Evolutionary conservation across 106 monocot genomes (phyloP).

Genomic region (Alisma plantagoaquatica): DNA sequence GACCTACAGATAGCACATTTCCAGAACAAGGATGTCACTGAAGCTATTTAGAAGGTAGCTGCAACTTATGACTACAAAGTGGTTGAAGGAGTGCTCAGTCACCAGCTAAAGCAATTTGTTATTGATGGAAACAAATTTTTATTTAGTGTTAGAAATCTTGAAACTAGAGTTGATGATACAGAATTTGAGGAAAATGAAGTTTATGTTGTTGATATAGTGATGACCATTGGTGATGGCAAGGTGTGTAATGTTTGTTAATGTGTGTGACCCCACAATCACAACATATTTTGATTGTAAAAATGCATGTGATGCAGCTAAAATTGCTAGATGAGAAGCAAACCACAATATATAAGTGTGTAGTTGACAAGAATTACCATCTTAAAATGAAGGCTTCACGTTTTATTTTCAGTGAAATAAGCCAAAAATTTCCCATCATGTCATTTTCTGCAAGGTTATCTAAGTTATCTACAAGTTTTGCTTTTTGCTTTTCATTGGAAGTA

Average conservation of each 20-base stretch:
- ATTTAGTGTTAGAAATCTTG: conserved; percentile 68
- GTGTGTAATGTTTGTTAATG: no score
- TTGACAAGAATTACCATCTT: conserved; percentile 84
- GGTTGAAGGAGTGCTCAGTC: conserved; percentile 93
- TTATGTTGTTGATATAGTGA: conserved; percentile 90
- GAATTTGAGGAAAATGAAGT: conserved; percentile 99
- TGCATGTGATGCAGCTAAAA: conserved; percentile 40
- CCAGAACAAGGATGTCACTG: conserved; percentile 92
- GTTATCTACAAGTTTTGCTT: neutral
- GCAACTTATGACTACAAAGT: conserved; percentile 98
- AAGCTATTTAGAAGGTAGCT: conserved; percentile 95
- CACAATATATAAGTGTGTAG: conserved; percentile 90
- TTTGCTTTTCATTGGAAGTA: neutral
- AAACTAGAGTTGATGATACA: conserved; percentile 83
- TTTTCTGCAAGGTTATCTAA: conserved; percentile 67
- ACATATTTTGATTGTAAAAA: no score
- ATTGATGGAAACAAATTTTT: conserved; percentile 98
- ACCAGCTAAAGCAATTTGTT: conserved; percentile 95
- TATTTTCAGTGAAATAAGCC: conserved; percentile 93
- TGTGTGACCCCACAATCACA: no score
- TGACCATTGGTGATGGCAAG: conserved; percentile 91
- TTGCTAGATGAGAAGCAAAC: conserved; percentile 87
- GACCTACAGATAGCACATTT: no score
- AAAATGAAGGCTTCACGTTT: conserved; percentile 96
- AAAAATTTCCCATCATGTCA: conserved; percentile 92